Percentiles rank a stretch among this genome's conserved stretches.
Conservation (phyloP, 1,284 basidiomycete species). For the Melampsora larici-populina region DNA sequence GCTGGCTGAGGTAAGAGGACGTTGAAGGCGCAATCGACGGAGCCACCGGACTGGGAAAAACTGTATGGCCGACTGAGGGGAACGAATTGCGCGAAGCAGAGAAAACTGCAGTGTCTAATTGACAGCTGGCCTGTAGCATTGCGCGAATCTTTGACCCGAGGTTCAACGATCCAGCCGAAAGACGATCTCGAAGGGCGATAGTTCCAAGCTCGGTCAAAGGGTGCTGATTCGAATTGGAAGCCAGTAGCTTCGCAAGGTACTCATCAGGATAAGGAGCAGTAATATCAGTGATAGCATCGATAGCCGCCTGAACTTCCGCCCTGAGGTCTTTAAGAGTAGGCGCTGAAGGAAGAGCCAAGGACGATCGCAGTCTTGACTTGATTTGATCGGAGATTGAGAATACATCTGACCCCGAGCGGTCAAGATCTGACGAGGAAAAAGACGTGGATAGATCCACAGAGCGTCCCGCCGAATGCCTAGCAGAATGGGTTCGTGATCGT, state of each 20-base stretch:
- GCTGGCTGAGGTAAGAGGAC: constrained; percentile 38
- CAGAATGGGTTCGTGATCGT: not conserved
- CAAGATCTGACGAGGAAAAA: not conserved
- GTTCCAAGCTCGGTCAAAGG: not conserved
- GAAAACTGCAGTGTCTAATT: constrained; percentile 33
- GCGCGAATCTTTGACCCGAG: constrained; percentile 32
- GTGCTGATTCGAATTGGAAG: not conserved
- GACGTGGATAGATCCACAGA: not conserved
- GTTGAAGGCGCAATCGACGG: constrained; percentile 33
- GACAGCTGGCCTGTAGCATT: constrained; percentile 33
- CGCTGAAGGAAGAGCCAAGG: constrained; percentile 11
- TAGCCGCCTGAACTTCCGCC: constrained; percentile 14
- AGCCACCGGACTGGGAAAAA: constrained; percentile 49
- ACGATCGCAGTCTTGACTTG: constrained; percentile 10
- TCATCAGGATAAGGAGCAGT: constrained; percentile 24
- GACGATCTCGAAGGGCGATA: constrained; percentile 14
- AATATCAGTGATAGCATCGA: constrained; percentile 9
- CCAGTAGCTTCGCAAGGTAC: not conserved
- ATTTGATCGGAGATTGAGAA: constrained; percentile 27
- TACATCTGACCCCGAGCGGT: not conserved
- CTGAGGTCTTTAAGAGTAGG: constrained; percentile 7
- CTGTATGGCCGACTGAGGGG: constrained; percentile 60
- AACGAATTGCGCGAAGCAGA: constrained; percentile 4
- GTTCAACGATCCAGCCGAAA: constrained; percentile 16
- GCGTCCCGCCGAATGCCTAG: not conserved